Percentiles rank a stretch among this genome's conserved stretches.
Evolutionary conservation across 495 filamentous ascomycete species (phyloP).

Genomic region (Tuber aestivum): DNA sequence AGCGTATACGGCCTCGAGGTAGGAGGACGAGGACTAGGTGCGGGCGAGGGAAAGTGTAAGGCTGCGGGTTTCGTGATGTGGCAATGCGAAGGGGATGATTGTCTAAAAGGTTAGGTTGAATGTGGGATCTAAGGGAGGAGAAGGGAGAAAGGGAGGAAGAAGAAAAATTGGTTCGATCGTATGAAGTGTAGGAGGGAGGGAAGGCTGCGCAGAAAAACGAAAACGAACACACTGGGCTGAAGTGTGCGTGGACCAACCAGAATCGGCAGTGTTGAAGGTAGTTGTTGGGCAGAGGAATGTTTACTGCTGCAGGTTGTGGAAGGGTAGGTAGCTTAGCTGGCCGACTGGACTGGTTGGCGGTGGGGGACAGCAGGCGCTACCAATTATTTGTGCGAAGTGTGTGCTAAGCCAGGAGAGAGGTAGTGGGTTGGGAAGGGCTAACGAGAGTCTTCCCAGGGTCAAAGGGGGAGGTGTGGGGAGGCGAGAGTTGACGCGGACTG

Average conservation of each 20-base stretch:
- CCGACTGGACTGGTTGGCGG: not conserved
- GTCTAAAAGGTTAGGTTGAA: not conserved
- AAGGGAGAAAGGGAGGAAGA: not conserved
- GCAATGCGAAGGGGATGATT: conserved; percentile 4
- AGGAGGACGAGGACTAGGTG: not conserved
- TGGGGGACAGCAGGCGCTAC: not conserved
- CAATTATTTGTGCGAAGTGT: not conserved
- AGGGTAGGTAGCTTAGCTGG: conserved; percentile 4
- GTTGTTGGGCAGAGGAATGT: not conserved
- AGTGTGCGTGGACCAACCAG: conserved; percentile 39
- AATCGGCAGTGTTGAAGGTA: conserved; percentile 22
- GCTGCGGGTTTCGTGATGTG: conserved; percentile 5
- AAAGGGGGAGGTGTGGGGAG: not conserved
- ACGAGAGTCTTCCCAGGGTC: not conserved
- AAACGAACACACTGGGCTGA: conserved; percentile 33
- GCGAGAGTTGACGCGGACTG: not conserved
- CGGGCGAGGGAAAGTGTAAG: not conserved
- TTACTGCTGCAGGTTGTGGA: not conserved
- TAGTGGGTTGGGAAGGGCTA: not conserved
- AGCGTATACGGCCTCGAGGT: not conserved
- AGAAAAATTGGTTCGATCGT: not conserved
- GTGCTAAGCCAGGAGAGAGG: not conserved
- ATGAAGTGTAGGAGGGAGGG: conserved; percentile 8
- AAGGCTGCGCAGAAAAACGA: conserved; percentile 23
- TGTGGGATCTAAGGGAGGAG: not conserved